Percentiles rank a stretch among this genome's conserved stretches.
phyloP scores from a whole-genome alignment of 1,284 basidiomycete genomes.

The Apiotrichum domesticum region DNA sequence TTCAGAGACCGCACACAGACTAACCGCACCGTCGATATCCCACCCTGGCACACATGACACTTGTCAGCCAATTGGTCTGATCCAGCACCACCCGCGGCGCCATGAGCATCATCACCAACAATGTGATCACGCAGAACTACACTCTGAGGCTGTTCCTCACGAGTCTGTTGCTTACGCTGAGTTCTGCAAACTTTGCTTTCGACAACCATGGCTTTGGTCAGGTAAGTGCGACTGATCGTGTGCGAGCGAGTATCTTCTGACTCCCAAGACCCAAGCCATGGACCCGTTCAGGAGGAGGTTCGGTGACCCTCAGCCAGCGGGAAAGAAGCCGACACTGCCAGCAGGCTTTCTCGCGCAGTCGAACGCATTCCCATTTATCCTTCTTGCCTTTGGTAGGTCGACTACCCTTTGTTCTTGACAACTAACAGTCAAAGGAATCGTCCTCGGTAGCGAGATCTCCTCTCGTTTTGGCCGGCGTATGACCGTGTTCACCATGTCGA shows the following conservation, averaged over 20 bases:
- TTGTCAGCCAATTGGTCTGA: too few relatives aligned
- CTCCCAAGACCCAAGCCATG: conserved; percentile 15
- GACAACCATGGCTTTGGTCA: conserved; percentile 10
- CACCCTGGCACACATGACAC: too few relatives aligned
- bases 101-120: conserved; percentile 3
- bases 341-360: conserved; percentile 7
- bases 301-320: neutral
- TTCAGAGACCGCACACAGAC: too few relatives aligned
- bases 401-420: neutral
- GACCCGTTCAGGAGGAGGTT: conserved; percentile 9
- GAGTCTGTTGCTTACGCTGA: conserved; percentile 9
- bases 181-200: conserved; percentile 10
- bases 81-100: too few relatives aligned
- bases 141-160: conserved; percentile 7
- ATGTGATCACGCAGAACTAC: conserved; percentile 9
- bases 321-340: conserved; percentile 1
- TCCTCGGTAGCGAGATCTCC: conserved; percentile 8
- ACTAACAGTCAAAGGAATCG: conserved; percentile 3
- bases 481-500: conserved; percentile 13
- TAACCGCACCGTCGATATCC: too few relatives aligned
- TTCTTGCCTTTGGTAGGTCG: conserved; percentile 1
- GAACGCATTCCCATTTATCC: conserved; percentile 7
- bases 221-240: neutral
- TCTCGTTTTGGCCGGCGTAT: conserved; percentile 11
- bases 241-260: neutral